Evolutionary conservation across 305 asterid species (phyloP).

Genomic region (Fraxinus baroniana): DNA sequence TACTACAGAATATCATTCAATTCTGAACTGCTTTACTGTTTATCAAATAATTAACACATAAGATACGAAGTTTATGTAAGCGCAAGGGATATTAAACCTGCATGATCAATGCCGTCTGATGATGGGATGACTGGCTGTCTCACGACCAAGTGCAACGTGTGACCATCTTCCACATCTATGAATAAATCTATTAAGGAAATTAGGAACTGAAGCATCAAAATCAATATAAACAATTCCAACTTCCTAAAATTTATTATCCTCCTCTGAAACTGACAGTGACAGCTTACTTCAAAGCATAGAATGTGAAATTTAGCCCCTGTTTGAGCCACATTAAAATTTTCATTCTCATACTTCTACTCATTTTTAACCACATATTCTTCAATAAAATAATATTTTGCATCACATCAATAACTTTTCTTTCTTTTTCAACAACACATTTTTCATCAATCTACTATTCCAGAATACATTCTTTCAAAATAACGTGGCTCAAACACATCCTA

Average conservation of each 20-base stretch:
- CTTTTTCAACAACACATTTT: no score
- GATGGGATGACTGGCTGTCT: constrained; percentile 65
- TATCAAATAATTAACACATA: neutral
- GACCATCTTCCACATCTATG: constrained; percentile 97
- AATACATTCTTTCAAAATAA: no score
- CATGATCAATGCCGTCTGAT: constrained; percentile 47
- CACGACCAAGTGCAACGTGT: constrained; percentile 88
- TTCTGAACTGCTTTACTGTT: neutral
- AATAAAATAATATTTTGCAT: no score
- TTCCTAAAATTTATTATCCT: constrained; percentile 4
- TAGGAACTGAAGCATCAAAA: constrained; percentile 44
- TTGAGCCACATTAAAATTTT: no score
- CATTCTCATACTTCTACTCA: no score
- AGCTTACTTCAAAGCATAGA: constrained; percentile 4
- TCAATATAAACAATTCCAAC: constrained; percentile 1
- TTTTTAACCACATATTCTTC: no score
- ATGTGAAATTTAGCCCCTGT: neutral
- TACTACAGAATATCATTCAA: neutral
- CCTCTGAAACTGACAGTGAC: neutral
- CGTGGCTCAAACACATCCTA: no score
- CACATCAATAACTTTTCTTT: no score
- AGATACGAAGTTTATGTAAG: neutral
- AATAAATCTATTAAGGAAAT: constrained; percentile 27
- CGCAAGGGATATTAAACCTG: constrained; percentile 51
- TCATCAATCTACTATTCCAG: no score